Evolutionary conservation across 2,329 filamentous ascomycete species (phyloP), one percentile per base, ranked within the genome.

Genomic region (Curvularia lunata): DNA sequence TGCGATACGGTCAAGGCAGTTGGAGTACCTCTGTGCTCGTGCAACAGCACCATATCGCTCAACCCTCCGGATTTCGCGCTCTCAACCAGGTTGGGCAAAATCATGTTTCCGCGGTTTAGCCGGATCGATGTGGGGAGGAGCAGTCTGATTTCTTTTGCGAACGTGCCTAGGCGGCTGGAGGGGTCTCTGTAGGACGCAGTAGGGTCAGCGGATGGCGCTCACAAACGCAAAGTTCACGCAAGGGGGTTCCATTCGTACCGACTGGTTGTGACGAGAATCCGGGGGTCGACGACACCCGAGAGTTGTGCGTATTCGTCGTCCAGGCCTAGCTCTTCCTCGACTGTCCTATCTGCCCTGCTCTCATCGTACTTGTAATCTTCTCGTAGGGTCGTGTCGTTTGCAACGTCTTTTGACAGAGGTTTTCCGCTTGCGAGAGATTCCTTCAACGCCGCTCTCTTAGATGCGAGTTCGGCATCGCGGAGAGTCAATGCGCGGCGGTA

Each of bases 341-440:
- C 81, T 3, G 83, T 87, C 53, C 87, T 80, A 67, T 92, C 90
- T 21, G 85, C 84, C 23, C 86, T 81, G 4, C 91, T 91, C 78
- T 97, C 94, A 74, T 99, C 95, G 75, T 94, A 99, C 73, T 93
- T 92, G 80, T 90, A 97, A 75, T 98, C 92, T 73, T 91, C 88
- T 42, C 93, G 86, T 54, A 99, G 80, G 28, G 85, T 75, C 77
- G 91, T 92, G 79, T 99, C 94, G 72, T 96, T 90, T 54, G 93
- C 92, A 65, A 98, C 91, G 34, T 85, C 83, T 23, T 90, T 86
- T 66, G 94, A 90, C 47, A 97, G 80, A 8, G 92, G 90, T 74
- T 95, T 96, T 64, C 95, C 95, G 9, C 91, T 91, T 21, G 95
- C 94, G 49, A 98, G 84, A 9, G 93, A 92, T 32, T 89, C 87